Percentiles rank a stretch among this genome's conserved stretches.
Evolutionary conservation across 2,329 filamentous ascomycete genomes (phyloP).

Genomic region (Botrytis elliptica): DNA sequence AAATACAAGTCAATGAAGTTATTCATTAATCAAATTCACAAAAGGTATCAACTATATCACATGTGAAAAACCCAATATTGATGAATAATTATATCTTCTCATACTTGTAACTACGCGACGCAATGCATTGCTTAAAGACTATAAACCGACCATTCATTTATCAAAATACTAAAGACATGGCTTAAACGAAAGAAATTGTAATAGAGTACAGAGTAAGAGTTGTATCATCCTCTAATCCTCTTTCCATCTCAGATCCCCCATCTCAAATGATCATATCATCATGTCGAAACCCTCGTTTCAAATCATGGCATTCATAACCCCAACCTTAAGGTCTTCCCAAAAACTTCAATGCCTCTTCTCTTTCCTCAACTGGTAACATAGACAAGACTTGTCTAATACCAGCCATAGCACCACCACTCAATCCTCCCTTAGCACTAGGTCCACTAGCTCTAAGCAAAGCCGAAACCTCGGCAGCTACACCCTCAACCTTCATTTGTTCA

Average conservation of each 20-base stretch:
- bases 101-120: neutral
- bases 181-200: neutral
- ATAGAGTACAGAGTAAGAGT: neutral
- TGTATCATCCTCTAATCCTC: neutral
- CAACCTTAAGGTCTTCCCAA: slow-evolving; percentile 30
- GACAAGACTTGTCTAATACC: slow-evolving; percentile 83
- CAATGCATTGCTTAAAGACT: neutral
- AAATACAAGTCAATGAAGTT: too few relatives aligned
- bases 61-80: neutral
- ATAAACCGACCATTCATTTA: neutral
- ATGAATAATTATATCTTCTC: neutral
- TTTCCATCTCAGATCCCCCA: neutral
- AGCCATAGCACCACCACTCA: slow-evolving; percentile 51
- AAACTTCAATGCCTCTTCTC: slow-evolving; percentile 54
- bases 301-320: neutral
- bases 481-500: slow-evolving; percentile 76
- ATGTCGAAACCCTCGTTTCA: neutral
- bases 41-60: too few relatives aligned
- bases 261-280: neutral
- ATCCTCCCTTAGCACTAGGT: slow-evolving; percentile 57
- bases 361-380: slow-evolving; percentile 84
- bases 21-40: neutral
- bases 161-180: neutral
- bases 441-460: slow-evolving; percentile 61
- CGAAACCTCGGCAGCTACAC: slow-evolving; percentile 67